These are phyloP conservation scores for Clavariopsis aquatica DNA, from an alignment of 495 filamentous ascomycete species.

Conservation along the genomic window DNA sequence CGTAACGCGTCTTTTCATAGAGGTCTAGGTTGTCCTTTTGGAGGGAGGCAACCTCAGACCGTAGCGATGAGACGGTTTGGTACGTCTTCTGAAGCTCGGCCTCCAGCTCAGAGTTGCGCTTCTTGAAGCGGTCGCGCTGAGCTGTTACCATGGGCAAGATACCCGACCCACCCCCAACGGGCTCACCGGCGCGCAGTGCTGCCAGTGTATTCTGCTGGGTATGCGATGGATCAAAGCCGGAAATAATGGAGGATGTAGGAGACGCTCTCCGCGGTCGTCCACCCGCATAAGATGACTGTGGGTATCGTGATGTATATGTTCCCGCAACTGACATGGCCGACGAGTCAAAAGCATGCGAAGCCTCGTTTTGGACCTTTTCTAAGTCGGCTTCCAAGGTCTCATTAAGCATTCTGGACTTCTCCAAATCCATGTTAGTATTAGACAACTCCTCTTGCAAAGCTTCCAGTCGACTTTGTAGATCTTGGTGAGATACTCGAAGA, in stretches of 20 bases:
- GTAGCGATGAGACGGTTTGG: slow-evolving; percentile 76
- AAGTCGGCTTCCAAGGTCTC: slow-evolving; percentile 92
- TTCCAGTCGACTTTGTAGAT: slow-evolving; percentile 78
- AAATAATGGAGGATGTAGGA: slow-evolving; percentile 96
- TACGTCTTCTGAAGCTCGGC: slow-evolving; percentile 84
- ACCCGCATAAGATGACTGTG: slow-evolving; percentile 66
- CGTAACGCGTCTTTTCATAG: slow-evolving; percentile 97
- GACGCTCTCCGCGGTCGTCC: slow-evolving; percentile 62
- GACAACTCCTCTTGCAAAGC: slow-evolving; percentile 81
- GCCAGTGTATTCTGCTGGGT: slow-evolving; percentile 54
- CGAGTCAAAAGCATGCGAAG: slow-evolving; percentile 77
- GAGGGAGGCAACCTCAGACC: slow-evolving; percentile 86
- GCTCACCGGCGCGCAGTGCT: slow-evolving; percentile 64
- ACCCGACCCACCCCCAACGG: slow-evolving; percentile 78
- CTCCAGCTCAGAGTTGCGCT: slow-evolving; percentile 89
- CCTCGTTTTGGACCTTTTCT: slow-evolving; percentile 79
- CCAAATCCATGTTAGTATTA: slow-evolving; percentile 79
- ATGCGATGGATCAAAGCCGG: slow-evolving; percentile 77
- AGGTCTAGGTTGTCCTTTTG: slow-evolving; percentile 96
- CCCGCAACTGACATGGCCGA: slow-evolving; percentile 88
- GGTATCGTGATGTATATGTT: slow-evolving; percentile 83
- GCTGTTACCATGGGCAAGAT: slow-evolving; percentile 98
- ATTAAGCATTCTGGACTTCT: slow-evolving; percentile 79
- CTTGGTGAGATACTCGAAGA: slow-evolving; percentile 89
- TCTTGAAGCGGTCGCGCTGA: slow-evolving; percentile 97